Evolutionary conservation across 2,329 filamentous ascomycete species (phyloP).

Genomic region (Scedosporium boydii): DNA sequence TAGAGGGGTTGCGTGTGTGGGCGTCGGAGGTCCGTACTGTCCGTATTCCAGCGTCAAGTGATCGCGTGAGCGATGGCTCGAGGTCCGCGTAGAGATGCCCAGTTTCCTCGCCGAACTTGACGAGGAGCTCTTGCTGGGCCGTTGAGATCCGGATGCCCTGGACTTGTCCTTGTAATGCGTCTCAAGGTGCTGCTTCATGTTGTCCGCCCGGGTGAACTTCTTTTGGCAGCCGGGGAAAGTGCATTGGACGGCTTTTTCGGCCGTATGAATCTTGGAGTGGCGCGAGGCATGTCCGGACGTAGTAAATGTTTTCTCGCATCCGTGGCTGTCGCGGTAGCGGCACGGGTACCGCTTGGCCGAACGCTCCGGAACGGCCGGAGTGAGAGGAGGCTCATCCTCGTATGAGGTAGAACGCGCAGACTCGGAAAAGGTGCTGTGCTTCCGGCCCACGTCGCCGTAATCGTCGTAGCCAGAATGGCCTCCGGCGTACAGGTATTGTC

Average conservation of each 20-base stretch:
- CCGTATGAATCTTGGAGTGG: constrained; percentile 76
- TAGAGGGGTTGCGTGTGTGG: constrained; percentile 19
- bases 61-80: constrained; percentile 5
- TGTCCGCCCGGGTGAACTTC: constrained; percentile 73
- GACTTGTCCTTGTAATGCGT: constrained; percentile 62
- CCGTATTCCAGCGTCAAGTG: constrained; percentile 25
- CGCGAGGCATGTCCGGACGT: constrained; percentile 79
- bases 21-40: constrained; percentile 26
- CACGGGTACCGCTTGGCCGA: constrained; percentile 63
- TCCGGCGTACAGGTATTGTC: constrained; percentile 27
- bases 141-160: constrained; percentile 28
- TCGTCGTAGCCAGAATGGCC: constrained; percentile 20
- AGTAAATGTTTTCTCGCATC: constrained; percentile 72
- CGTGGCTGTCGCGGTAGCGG: constrained; percentile 59
- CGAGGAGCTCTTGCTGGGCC: constrained; percentile 16
- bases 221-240: constrained; percentile 63
- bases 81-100: constrained; percentile 16
- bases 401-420: constrained; percentile 39
- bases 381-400: constrained; percentile 37
- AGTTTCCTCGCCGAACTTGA: constrained; percentile 3
- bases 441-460: constrained; percentile 16
- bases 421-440: constrained; percentile 31
- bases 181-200: constrained; percentile 79
- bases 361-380: constrained; percentile 33
- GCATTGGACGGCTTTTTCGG: constrained; percentile 65